Conservation (phyloP, 148 eudicot genomes). For the Vaccinium macrocarpon region DNA sequence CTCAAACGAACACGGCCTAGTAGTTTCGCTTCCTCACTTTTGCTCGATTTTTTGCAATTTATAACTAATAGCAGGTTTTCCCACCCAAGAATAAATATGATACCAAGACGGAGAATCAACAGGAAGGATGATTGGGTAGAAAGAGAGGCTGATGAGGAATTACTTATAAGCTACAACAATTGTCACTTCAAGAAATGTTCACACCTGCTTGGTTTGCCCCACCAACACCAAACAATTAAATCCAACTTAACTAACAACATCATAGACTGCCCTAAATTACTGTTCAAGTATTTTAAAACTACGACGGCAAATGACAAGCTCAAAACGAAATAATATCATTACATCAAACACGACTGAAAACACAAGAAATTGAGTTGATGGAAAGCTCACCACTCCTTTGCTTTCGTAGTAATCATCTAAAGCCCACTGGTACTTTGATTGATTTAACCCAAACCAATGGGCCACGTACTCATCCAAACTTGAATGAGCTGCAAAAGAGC, state of each 20-base stretch:
- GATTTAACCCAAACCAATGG: constrained; percentile 88
- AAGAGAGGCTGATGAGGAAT: constrained; percentile 1
- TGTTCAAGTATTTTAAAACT: not conserved
- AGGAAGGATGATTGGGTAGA: not conserved
- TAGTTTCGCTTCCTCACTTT: not conserved
- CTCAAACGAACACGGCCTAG: too few relatives aligned
- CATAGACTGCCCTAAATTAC: not conserved
- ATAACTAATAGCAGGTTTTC: not conserved
- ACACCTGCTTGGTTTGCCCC: constrained; percentile 1
- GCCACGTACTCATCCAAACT: constrained; percentile 89
- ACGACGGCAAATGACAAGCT: not conserved
- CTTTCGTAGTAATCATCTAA: constrained; percentile 83
- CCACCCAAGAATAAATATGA: not conserved
- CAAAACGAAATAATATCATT: not conserved
- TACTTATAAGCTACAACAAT: not conserved
- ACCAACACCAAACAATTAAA: not conserved
- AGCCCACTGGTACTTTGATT: constrained; percentile 98
- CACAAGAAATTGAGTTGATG: not conserved
- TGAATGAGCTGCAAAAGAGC: constrained; percentile 58
- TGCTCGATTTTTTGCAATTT: not conserved
- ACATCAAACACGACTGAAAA: constrained; percentile 1
- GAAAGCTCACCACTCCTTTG: constrained; percentile 57
- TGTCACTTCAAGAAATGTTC: constrained; percentile 5
- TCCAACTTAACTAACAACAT: not conserved
- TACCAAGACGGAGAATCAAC: not conserved